phyloP scores from a whole-genome alignment of 176 grass and related monocot species.

The Eleusine indica region DNA sequence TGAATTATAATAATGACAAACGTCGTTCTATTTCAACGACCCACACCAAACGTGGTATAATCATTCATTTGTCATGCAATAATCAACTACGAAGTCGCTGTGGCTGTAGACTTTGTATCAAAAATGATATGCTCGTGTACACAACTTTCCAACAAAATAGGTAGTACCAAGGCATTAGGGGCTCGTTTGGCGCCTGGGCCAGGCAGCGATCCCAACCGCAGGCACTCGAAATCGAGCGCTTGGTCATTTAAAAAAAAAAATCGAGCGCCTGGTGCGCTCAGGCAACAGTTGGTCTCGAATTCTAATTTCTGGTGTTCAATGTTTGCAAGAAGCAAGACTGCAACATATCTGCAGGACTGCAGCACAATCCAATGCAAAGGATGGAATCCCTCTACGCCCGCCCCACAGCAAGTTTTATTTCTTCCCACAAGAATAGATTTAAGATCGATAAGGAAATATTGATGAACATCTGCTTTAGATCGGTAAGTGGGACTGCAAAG shows the following conservation, averaged over 20 bases:
- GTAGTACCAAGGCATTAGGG: not conserved
- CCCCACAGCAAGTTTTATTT: slow-evolving; percentile 29
- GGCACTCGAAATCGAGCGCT: too few species aligned
- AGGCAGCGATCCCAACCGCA: too few species aligned
- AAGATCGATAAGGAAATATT: slow-evolving; percentile 34
- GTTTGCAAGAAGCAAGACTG: not conserved
- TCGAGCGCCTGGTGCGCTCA: too few species aligned
- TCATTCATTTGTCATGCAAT: slow-evolving; percentile 29
- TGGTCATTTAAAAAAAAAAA: too few species aligned
- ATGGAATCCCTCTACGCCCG: slow-evolving; percentile 30
- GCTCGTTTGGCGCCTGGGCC: too few species aligned
- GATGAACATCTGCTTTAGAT: slow-evolving; percentile 29
- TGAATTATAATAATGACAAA: slow-evolving; percentile 43
- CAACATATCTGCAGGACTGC: too few species aligned
- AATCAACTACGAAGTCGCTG: slow-evolving; percentile 33
- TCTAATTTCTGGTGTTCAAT: slow-evolving; percentile 30
- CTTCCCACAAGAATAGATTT: slow-evolving; percentile 39
- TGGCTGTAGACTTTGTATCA: slow-evolving; percentile 48
- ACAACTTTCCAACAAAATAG: slow-evolving; percentile 34
- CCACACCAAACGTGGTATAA: slow-evolving; percentile 35
- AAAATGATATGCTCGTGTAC: slow-evolving; percentile 23
- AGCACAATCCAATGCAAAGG: not conserved
- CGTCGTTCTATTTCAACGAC: slow-evolving; percentile 55
- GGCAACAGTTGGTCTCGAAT: slow-evolving; percentile 5
- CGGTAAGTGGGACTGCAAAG: slow-evolving; percentile 6